Base-by-base conservation (phyloP, 257 asterid species). In the Fraxinus pennsylvanica region DNA sequence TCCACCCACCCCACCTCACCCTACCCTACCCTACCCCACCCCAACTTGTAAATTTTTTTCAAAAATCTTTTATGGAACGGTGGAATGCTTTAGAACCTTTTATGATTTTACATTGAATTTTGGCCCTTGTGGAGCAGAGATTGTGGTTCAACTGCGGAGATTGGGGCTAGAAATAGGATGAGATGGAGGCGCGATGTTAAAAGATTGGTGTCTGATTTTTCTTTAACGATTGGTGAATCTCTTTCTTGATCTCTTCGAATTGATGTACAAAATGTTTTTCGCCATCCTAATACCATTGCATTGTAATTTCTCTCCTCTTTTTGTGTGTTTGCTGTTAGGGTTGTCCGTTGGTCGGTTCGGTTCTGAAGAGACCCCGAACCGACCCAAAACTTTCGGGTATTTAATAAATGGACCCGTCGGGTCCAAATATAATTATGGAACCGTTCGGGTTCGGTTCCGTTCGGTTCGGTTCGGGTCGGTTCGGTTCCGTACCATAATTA, bases 261-360 rank as follows among this genome's bases (percentile, higher is more conserved):
- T 7, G 99, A 90, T 52, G 98, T 93, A 87, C 99, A 93, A 65
- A 96, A 96, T 12, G 98, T 97, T 84, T 91, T 87, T 71, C 97
- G 77, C 98, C 99, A 96, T 59, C 97, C 96, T 87, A 92, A 84
- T 78, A 91, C 97, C 97, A 95, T 95, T 72, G 76, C 85, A 9
- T 9, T 63, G 15, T 2, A 27, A 41, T 41, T 10, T 9, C 47
- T 41, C 47, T 41, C 25, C 15, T 0, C 71, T 52, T 67, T 7
- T 38, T 25, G 38, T 12, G 67, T 47, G 33, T 25, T 38, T 36
- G 43, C 43, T 38, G 43, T 38, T 25, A 25, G 27, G 27, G 27
- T 0, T 25, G 27, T 25, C 27, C 27, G 27, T 25, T 25, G 27
- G 27, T 25, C 27, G 27, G 27, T 25, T 25, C 27, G 27, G 27